Percentiles rank a stretch among this genome's conserved stretches.
Conservation (phyloP, 1,139 yeast species). For the Pneumocystis murina region DNA sequence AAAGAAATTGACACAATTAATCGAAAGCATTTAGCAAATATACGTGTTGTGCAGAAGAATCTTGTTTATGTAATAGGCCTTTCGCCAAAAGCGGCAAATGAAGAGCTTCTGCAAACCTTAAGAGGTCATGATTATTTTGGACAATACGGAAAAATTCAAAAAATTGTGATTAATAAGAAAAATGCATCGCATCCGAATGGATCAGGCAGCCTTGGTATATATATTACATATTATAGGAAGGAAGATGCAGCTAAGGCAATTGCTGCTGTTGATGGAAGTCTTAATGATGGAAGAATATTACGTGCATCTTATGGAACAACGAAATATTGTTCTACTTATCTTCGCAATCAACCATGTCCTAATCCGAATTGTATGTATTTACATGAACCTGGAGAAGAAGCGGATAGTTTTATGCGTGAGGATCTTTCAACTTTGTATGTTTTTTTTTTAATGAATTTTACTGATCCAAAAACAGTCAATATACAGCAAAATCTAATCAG, state of each 20-base stretch:
- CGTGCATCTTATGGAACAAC: slow-evolving; percentile 99
- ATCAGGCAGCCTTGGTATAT: slow-evolving; percentile 80
- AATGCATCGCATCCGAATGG: slow-evolving; percentile 19
- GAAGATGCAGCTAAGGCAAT: slow-evolving; percentile 93
- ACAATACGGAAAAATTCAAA: slow-evolving; percentile 89
- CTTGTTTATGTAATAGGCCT: slow-evolving; percentile 92
- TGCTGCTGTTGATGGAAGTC: slow-evolving; percentile 83
- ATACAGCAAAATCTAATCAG: slow-evolving; percentile 9
- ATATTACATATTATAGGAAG: slow-evolving; percentile 80
- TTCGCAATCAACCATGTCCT: slow-evolving; percentile 92
- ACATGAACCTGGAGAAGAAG: slow-evolving; percentile 99
- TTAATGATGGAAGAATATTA: slow-evolving; percentile 70
- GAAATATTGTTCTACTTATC: slow-evolving; percentile 87
- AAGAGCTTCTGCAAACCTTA: slow-evolving; percentile 70
- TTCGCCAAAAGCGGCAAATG: slow-evolving; percentile 80
- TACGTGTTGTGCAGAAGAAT: slow-evolving; percentile 94
- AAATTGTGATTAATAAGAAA: slow-evolving; percentile 81
- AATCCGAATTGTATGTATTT: slow-evolving; percentile 98
- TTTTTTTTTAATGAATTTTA: slow-evolving; percentile 17
- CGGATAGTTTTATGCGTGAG: slow-evolving; percentile 64
- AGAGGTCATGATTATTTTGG: slow-evolving; percentile 92
- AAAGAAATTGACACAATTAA: slow-evolving; percentile 76
- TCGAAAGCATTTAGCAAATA: slow-evolving; percentile 87
- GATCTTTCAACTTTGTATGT: slow-evolving; percentile 70
- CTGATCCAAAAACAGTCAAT: background rate